Evolutionary conservation across 345 rosid genomes (phyloP).

Genomic region (Eucalyptus rudis): DNA sequence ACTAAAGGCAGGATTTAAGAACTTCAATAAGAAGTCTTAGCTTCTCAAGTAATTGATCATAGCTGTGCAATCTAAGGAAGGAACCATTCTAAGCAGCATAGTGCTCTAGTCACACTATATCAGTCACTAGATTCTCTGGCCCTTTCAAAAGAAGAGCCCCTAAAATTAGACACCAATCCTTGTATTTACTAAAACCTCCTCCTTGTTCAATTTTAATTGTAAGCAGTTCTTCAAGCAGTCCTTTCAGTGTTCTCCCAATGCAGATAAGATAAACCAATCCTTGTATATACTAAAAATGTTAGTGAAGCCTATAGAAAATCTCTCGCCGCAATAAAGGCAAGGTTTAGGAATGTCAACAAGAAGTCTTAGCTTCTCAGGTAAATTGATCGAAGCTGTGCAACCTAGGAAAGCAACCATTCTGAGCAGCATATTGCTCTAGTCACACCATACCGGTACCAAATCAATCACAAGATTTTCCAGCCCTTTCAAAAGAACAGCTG

Average conservation of each 20-base stretch:
- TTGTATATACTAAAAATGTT: too few relatives aligned
- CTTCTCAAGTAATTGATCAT: not conserved
- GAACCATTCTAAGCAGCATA: not conserved
- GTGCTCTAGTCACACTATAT: not conserved
- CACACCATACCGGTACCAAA: rapidly evolving
- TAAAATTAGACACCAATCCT: not conserved
- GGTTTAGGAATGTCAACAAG: rapidly evolving
- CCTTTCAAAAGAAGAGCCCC: not conserved
- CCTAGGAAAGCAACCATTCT: not conserved
- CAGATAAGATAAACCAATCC: too few relatives aligned
- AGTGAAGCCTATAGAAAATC: not conserved
- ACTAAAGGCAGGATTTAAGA: not conserved
- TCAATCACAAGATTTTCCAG: not conserved
- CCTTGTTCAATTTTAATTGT: not conserved
- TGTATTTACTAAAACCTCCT: not conserved
- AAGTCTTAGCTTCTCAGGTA: rapidly evolving
- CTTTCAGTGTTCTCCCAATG: too few relatives aligned
- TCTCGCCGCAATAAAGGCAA: rapidly evolving
- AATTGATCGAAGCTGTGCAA: not conserved
- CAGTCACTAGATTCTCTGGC: not conserved
- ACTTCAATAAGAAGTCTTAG: not conserved
- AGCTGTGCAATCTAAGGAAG: not conserved
- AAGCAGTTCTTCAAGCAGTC: not conserved
- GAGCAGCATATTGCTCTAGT: not conserved
- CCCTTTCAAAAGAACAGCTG: not conserved